Evolutionary conservation across 495 filamentous ascomycete genomes (phyloP).

Genomic region (Cercophora scortea): DNA sequence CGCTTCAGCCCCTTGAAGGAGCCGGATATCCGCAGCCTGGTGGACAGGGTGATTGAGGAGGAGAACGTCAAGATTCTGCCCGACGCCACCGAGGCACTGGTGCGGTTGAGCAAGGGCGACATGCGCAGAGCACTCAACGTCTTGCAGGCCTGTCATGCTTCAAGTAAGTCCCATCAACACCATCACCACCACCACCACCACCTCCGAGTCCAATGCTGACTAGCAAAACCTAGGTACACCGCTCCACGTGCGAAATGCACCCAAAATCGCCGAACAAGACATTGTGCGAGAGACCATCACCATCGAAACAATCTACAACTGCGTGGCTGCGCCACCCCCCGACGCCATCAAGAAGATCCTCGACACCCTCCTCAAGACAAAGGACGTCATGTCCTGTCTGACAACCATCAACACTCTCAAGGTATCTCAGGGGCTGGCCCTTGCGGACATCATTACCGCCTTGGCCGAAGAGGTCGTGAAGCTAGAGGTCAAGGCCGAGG

Average conservation of each 20-base stretch:
- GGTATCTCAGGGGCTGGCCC: constrained; percentile 73
- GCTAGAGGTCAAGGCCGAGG: constrained; percentile 79
- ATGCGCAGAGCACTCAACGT: constrained; percentile 95
- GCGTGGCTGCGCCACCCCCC: constrained; percentile 91
- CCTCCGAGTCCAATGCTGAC: constrained; percentile 7
- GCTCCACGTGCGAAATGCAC: constrained; percentile 54
- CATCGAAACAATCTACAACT: constrained; percentile 88
- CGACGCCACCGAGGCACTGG: constrained; percentile 71
- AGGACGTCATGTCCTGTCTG: constrained; percentile 80
- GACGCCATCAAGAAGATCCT: constrained; percentile 79
- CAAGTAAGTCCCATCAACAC: constrained; percentile 47
- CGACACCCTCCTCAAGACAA: constrained; percentile 69
- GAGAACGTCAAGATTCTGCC: constrained; percentile 76
- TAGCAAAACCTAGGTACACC: constrained; percentile 47
- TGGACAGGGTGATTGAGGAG: constrained; percentile 84
- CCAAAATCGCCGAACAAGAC: constrained; percentile 49
- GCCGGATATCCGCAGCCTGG: constrained; percentile 67
- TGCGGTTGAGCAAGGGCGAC: constrained; percentile 85
- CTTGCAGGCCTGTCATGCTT: constrained; percentile 91
- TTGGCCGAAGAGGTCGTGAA: constrained; percentile 72
- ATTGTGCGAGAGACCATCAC: constrained; percentile 79
- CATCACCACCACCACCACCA: not conserved
- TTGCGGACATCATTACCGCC: constrained; percentile 88
- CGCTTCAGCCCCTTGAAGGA: constrained; percentile 92
- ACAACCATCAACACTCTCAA: constrained; percentile 83